Percentiles rank a stretch among this genome's conserved stretches.
These are phyloP conservation scores for Thraustochytrium sp. DNA, from an alignment of 352 stramenopile species.

Conservation along the genomic window DNA sequence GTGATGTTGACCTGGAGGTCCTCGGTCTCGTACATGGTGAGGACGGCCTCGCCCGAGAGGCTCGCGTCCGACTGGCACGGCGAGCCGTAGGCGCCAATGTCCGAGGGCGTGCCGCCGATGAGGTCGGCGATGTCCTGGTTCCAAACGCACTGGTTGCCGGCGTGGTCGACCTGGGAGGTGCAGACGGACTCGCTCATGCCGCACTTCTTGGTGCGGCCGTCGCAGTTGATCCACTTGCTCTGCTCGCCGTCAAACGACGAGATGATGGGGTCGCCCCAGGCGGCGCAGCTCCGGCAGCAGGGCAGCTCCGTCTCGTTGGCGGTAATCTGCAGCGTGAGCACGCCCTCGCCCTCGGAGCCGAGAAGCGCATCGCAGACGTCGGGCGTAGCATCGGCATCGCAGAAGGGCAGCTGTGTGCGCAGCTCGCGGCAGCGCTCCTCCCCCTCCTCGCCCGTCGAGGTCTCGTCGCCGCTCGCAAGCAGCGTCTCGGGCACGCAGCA, in stretches of 20 bases:
- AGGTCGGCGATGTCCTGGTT: not conserved
- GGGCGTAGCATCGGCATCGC: not conserved
- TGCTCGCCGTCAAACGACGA: not conserved
- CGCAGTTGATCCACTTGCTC: slow-evolving; percentile 41
- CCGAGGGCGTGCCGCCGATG: not conserved
- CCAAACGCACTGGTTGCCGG: slow-evolving; percentile 38
- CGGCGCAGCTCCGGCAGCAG: slow-evolving; percentile 18
- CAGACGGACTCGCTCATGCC: slow-evolving; percentile 12
- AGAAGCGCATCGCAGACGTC: not conserved
- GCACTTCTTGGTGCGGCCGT: slow-evolving; percentile 28
- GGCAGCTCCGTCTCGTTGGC: not conserved
- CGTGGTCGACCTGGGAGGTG: slow-evolving; percentile 1
- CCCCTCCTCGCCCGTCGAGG: not conserved
- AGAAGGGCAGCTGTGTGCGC: not conserved
- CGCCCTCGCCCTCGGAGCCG: not conserved
- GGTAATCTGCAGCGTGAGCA: not conserved
- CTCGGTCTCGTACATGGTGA: slow-evolving; percentile 27
- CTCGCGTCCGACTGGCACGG: slow-evolving; percentile 25
- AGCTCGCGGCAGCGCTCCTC: not conserved
- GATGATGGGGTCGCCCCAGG: slow-evolving; percentile 19
- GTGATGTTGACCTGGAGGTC: not conserved
- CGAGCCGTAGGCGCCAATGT: slow-evolving; percentile 30
- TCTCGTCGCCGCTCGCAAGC: not conserved
- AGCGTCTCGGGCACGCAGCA: slow-evolving; percentile 15
- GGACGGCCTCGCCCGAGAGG: not conserved